Evolutionary conservation across 2,329 filamentous ascomycete genomes (phyloP), one percentile per base, ranked within the genome.

Genomic region (Epichloe coenophiala): DNA sequence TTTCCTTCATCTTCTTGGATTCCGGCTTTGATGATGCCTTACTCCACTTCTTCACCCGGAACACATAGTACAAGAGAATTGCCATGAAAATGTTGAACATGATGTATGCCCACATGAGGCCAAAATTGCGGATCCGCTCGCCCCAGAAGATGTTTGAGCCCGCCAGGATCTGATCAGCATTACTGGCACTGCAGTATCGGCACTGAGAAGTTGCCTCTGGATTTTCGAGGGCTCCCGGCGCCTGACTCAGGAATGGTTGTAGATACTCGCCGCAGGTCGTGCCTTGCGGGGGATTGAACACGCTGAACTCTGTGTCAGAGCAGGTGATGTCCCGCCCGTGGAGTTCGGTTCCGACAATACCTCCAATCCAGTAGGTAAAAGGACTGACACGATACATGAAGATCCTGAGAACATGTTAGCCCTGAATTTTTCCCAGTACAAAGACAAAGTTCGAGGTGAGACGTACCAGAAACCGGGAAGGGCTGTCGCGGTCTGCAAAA

Each of bases 301-400:
- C 67, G 1, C 81, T 79, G 0, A 75, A 72, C 62, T 91, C 86
- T 7, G 63, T 60, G 0, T 65, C 52, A 0, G 74, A 68, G 60
- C 81, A 86, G 0, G 59, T 55, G 17, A 85, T 72, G 0, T 60
- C 41, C 2, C 80, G 69, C 13, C 66, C 71, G 48, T 80, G 74
- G 2, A 89, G 69, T 61, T 83, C 77, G 0, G 83, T 85, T 1
- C 80, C 72, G 2, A 86, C 73, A 64, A 88, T 82, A 11, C 80
- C 83, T 1, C 74, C 73, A 52, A 88, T 79, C 72, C 74, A 79
- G 64, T 86, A 87, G 0, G 80, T 85, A 53, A 86, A 81, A 0
- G 81, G 82, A 0, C 75, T 80, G 11, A 80, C 71, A 27, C 78
- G 74, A 64, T 87, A 68, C 84, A 88, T 88, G 68, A 86, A 88